A percentile compares a stretch with the other conserved stretches of the same genome.
Evolutionary conservation across 306 rosid genomes (phyloP).

Genomic region (Calophaca sinica): DNA sequence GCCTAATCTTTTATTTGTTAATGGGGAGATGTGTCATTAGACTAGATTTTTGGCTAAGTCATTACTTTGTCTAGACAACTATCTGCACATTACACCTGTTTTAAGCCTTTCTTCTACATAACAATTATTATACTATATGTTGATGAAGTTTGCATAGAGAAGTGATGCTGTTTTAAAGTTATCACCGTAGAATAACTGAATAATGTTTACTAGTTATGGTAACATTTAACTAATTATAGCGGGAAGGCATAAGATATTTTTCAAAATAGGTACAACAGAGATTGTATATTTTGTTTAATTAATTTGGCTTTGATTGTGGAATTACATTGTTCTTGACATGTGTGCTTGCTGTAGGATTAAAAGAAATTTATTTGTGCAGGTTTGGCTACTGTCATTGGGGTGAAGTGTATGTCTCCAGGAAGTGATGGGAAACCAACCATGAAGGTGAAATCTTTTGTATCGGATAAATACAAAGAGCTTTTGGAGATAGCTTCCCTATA

Average conservation of each 20-base stretch:
- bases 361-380: conserved; percentile 56
- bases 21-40: not conserved
- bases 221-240: not conserved
- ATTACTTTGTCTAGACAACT: not conserved
- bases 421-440: conserved; percentile 59
- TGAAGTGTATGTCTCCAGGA: conserved; percentile 76
- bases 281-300: not conserved
- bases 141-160: not conserved
- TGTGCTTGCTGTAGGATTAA: conserved; percentile 9
- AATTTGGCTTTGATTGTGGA: conserved; percentile 9
- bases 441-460: conserved; percentile 72
- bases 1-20: conserved; percentile 21
- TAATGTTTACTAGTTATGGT: not conserved
- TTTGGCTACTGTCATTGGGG: conserved; percentile 80
- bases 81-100: not conserved
- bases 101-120: conserved; percentile 1
- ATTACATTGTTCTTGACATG: not conserved
- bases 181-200: not conserved
- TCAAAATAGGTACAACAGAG: not conserved
- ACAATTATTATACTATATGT: not conserved
- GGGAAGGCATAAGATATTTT: not conserved
- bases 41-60: not conserved
- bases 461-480: conserved; percentile 66
- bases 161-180: not conserved
- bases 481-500: conserved; percentile 68